Evolutionary conservation across 2,329 filamentous ascomycete genomes (phyloP).

Genomic region (Trichoderma cornu-damae): DNA sequence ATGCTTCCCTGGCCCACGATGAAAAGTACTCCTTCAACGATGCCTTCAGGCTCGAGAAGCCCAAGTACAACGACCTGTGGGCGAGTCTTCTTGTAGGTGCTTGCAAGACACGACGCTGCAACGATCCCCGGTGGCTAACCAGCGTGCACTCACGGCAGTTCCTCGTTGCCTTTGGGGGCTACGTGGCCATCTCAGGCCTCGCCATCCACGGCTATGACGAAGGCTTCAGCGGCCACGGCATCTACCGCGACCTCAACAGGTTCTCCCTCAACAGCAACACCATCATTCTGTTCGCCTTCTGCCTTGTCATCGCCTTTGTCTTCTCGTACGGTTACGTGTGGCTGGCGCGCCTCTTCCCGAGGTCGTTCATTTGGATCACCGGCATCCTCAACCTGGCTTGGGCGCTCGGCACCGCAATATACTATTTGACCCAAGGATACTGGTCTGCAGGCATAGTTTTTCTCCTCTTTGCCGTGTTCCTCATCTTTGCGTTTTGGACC

Average conservation of each 20-base stretch:
- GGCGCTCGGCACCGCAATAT: slow-evolving; percentile 79
- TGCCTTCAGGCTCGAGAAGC: slow-evolving; percentile 72
- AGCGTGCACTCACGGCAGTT: slow-evolving; percentile 45
- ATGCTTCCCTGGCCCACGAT: slow-evolving; percentile 35
- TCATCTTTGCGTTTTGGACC: slow-evolving; percentile 56
- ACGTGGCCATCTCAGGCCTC: slow-evolving; percentile 69
- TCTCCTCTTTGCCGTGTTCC: slow-evolving; percentile 56
- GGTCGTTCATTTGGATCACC: slow-evolving; percentile 88
- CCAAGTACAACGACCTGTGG: slow-evolving; percentile 91
- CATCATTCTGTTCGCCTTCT: slow-evolving; percentile 76
- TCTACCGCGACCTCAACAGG: slow-evolving; percentile 63
- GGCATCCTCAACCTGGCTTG: slow-evolving; percentile 82
- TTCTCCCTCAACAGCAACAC: slow-evolving; percentile 76
- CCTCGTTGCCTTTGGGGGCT: slow-evolving; percentile 65
- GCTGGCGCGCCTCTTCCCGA: slow-evolving; percentile 71
- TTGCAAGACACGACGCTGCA: not conserved
- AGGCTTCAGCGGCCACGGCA: slow-evolving; percentile 61
- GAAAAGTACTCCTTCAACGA: slow-evolving; percentile 65
- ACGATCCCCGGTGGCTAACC: not conserved
- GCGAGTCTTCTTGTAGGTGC: slow-evolving; percentile 66
- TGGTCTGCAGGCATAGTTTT: slow-evolving; percentile 86
- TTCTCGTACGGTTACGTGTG: slow-evolving; percentile 75
- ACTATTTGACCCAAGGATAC: slow-evolving; percentile 72
- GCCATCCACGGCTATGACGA: slow-evolving; percentile 68
- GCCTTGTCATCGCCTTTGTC: slow-evolving; percentile 66